These are phyloP conservation scores for Mycena pura DNA, from an alignment of 768 basidiomycete species.

Conservation along the genomic window DNA sequence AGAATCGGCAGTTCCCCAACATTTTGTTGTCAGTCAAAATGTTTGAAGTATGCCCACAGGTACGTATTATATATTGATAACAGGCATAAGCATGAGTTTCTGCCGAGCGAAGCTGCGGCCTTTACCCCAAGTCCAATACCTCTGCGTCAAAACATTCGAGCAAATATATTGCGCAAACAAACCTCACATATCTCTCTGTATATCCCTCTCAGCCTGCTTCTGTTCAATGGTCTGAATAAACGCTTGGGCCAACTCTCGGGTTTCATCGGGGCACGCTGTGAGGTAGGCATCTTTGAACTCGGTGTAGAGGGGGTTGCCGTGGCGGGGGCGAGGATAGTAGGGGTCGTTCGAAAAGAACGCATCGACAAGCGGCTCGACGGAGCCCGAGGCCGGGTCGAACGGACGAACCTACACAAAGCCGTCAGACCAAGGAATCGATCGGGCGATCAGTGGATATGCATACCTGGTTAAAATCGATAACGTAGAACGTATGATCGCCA, in stretches of 20 bases:
- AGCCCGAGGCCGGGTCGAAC: conserved; percentile 22
- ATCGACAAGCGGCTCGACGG: conserved; percentile 31
- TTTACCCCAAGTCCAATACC: neutral
- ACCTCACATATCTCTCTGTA: neutral
- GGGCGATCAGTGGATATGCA: neutral
- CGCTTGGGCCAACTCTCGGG: conserved; percentile 7
- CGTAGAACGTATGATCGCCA: conserved; percentile 23
- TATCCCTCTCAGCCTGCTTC: conserved; percentile 16
- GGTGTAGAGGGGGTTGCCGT: conserved; percentile 29
- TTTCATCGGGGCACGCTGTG: conserved; percentile 25
- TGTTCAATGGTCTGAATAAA: conserved; percentile 30
- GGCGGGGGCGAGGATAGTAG: conserved; percentile 38
- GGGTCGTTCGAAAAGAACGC: conserved; percentile 39
- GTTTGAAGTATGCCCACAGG: too few species aligned
- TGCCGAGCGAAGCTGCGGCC: too few species aligned
- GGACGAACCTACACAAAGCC: conserved; percentile 29
- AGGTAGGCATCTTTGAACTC: conserved; percentile 33
- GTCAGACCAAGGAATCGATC: neutral
- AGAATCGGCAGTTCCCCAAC: too few species aligned
- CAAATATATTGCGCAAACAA: neutral
- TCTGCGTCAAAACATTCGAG: neutral
- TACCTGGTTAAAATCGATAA: conserved; percentile 44
- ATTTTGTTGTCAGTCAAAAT: too few species aligned
- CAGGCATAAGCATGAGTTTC: too few species aligned
- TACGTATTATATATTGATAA: too few species aligned